These are phyloP conservation scores for Lachnellula subtilissima DNA, from an alignment of 2,329 filamentous ascomycete species.

Conservation along the genomic window DNA sequence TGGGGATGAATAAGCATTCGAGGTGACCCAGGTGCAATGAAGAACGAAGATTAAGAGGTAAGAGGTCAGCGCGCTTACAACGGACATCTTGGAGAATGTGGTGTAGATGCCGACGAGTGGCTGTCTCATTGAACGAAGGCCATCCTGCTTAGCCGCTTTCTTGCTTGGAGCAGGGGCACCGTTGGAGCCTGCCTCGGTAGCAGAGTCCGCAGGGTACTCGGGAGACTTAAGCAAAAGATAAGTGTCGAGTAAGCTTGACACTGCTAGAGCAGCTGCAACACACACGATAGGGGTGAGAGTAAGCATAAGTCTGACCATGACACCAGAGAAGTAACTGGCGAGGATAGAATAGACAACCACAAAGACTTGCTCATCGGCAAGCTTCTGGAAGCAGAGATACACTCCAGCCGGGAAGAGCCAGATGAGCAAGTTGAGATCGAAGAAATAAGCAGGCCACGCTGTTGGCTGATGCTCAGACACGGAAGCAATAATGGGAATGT, in stretches of 20 bases:
- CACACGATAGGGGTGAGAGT: conserved; percentile 95
- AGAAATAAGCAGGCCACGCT: conserved; percentile 98
- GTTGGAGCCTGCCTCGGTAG: conserved; percentile 34
- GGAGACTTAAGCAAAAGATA: conserved; percentile 70
- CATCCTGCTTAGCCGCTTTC: conserved; percentile 47
- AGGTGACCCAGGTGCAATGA: conserved; percentile 99
- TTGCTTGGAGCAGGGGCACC: conserved; percentile 45
- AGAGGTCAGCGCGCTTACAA: conserved; percentile 65
- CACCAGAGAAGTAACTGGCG: conserved; percentile 95
- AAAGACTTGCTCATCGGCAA: conserved; percentile 96
- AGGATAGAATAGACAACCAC: conserved; percentile 96
- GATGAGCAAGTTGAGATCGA: conserved; percentile 95
- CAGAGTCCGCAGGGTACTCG: conserved; percentile 42
- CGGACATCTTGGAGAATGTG: conserved; percentile 70
- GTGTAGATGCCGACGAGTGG: conserved; percentile 82
- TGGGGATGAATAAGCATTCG: conserved; percentile 96
- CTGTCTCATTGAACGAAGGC: conserved; percentile 65
- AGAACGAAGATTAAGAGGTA: conserved; percentile 92
- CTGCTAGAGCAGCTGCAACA: conserved; percentile 82
- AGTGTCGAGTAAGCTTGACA: conserved; percentile 82
- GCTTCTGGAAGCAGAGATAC: conserved; percentile 93
- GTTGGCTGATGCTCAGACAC: conserved; percentile 99
- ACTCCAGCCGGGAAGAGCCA: conserved; percentile 99
- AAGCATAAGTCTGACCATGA: conserved; percentile 99
- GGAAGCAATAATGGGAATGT: conserved; percentile 99